These are phyloP conservation scores for Gastrolobium bilobum DNA, from an alignment of 306 rosid genomes.

Conservation along the genomic window DNA sequence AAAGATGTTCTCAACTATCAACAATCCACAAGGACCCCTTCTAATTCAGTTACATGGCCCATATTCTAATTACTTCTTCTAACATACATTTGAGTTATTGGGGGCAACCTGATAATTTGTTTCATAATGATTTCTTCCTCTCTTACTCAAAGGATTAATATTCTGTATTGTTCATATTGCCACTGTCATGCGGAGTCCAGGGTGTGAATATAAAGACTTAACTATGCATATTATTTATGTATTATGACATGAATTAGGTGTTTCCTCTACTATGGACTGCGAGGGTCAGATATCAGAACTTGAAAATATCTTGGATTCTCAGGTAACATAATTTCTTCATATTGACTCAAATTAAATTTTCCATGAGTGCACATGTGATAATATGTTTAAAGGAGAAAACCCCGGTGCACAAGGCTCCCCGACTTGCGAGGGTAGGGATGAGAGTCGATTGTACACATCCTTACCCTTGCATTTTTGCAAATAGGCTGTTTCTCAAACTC, in stretches of 20 bases:
- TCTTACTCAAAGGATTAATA: slow-evolving; percentile 27
- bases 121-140: slow-evolving; percentile 14
- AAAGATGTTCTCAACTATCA: no score
- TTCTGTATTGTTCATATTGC: slow-evolving; percentile 15
- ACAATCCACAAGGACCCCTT: no score
- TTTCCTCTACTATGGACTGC: slow-evolving; percentile 72
- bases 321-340: slow-evolving; percentile 57
- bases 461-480: no score
- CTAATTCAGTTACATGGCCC: no score
- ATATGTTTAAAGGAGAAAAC: not conserved
- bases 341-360: slow-evolving; percentile 25
- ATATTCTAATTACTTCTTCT: no score
- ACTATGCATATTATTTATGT: slow-evolving; percentile 23
- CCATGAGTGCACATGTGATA: slow-evolving; percentile 33
- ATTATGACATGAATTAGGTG: slow-evolving; percentile 60
- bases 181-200: slow-evolving; percentile 7
- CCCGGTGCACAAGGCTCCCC: no score
- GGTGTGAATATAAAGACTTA: slow-evolving; percentile 17
- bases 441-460: no score
- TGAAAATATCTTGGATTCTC: slow-evolving; percentile 79
- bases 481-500: no score
- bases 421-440: no score
- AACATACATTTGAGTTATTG: no score
- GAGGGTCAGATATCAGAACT: slow-evolving; percentile 82
- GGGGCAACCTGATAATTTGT: not conserved